A percentile compares a stretch with the other conserved stretches of the same genome.
phyloP scores from a whole-genome alignment of 2,329 filamentous ascomycete genomes.

The Pseudovirgaria hyperparasitica region DNA sequence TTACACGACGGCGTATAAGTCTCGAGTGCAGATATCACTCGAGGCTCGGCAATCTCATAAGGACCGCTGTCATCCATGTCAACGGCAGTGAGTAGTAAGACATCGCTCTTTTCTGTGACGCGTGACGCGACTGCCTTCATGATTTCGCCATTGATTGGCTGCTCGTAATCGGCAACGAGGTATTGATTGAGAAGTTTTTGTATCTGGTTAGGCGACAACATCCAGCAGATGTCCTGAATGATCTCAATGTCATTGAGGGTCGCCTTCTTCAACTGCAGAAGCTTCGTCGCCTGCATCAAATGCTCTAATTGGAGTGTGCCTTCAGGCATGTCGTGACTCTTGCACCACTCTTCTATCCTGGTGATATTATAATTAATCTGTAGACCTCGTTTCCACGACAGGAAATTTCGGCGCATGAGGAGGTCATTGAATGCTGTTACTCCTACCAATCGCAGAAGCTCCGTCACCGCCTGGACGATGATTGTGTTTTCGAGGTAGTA shows the following conservation, averaged over 20 bases:
- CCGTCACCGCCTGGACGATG: slow-evolving; percentile 88
- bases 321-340: slow-evolving; percentile 99
- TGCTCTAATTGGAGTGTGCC: slow-evolving; percentile 95
- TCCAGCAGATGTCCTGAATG: slow-evolving; percentile 99
- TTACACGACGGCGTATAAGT: slow-evolving; percentile 96
- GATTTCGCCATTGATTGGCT: slow-evolving; percentile 98
- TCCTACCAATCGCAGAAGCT: slow-evolving; percentile 82
- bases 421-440: slow-evolving; percentile 98
- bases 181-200: slow-evolving; percentile 99
- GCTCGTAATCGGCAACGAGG: slow-evolving; percentile 95
- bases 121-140: slow-evolving; percentile 98
- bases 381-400: slow-evolving; percentile 96
- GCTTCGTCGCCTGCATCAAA: slow-evolving; percentile 98
- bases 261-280: slow-evolving; percentile 96
- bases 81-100: slow-evolving; percentile 81
- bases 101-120: slow-evolving; percentile 96
- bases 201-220: slow-evolving; percentile 97
- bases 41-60: slow-evolving; percentile 94
- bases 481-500: slow-evolving; percentile 96
- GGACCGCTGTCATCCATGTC: slow-evolving; percentile 99
- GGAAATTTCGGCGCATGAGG: slow-evolving; percentile 94
- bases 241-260: slow-evolving; percentile 99
- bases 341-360: slow-evolving; percentile 98
- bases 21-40: slow-evolving; percentile 89
- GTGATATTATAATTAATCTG: slow-evolving; percentile 99